Evolutionary conservation across 2,329 filamentous ascomycete species (phyloP).

Genomic region (Furcasterigmium sp.): DNA sequence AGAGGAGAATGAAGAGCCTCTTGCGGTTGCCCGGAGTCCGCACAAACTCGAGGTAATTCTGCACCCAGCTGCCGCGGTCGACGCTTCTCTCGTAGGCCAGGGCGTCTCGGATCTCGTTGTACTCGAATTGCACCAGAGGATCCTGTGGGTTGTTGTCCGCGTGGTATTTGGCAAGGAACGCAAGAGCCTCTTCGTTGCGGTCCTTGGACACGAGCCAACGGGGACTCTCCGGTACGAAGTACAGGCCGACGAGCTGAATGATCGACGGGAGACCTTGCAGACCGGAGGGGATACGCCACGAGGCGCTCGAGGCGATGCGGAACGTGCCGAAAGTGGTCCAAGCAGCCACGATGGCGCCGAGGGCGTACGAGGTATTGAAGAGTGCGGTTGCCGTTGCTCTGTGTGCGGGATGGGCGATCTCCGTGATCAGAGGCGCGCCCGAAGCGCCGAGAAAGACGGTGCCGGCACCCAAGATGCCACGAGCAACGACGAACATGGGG

Average conservation of each 20-base stretch:
- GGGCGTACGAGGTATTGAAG: slow-evolving; percentile 28
- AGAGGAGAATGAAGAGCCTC: slow-evolving; percentile 30
- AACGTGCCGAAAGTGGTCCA: slow-evolving; percentile 31
- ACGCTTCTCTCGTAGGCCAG: slow-evolving; percentile 1
- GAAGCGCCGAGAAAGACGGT: background rate
- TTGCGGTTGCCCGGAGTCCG: slow-evolving; percentile 25
- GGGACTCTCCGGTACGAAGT: slow-evolving; percentile 22
- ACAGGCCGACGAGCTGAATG: slow-evolving; percentile 3
- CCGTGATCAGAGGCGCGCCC: slow-evolving; percentile 4
- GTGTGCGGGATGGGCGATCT: slow-evolving; percentile 10
- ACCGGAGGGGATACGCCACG: slow-evolving; percentile 1
- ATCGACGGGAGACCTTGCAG: slow-evolving; percentile 3
- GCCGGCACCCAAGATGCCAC: slow-evolving; percentile 36
- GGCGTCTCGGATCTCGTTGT: slow-evolving; percentile 30
- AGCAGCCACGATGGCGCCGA: slow-evolving; percentile 30
- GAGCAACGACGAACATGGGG: slow-evolving; percentile 35
- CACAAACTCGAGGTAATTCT: slow-evolving; percentile 30
- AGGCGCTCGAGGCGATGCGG: slow-evolving; percentile 3
- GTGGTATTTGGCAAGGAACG: slow-evolving; percentile 33
- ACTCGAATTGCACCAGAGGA: slow-evolving; percentile 38
- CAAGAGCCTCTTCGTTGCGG: slow-evolving; percentile 23
- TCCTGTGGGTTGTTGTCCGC: slow-evolving; percentile 44
- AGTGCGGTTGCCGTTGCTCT: slow-evolving; percentile 22
- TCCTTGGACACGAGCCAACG: slow-evolving; percentile 25
- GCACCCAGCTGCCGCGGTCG: slow-evolving; percentile 14